Evolutionary conservation across 2,329 filamentous ascomycete genomes (phyloP), one percentile per base, ranked within the genome.

Genomic region (Peltaster fructicola): DNA sequence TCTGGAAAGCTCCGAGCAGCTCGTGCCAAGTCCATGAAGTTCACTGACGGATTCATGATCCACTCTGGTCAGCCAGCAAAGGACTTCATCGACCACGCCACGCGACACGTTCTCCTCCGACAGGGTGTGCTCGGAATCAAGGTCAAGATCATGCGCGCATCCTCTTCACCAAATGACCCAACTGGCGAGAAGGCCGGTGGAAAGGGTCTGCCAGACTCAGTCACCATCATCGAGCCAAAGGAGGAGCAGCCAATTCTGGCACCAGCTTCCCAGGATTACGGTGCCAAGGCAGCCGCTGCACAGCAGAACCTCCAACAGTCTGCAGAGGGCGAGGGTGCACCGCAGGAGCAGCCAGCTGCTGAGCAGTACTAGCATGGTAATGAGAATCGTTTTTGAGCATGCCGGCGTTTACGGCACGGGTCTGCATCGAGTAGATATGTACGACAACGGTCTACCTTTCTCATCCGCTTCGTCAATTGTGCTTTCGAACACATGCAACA

Each of bases 41-140:
- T 98, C 77, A 98, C 88, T 62, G 71, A 98, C 63, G 88, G 88
- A 59, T 98, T 98, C 81, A 98, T 98, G 88, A 98, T 98, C 66
- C 88, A 98, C 80, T 98, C 88, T 53, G 88, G 88, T 65, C 88
- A 98, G 63, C 88, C 88, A 54, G 88, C 85, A 54, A 85, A 90
- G 66, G 88, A 98, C 67, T 98, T 98, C 69, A 98, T 98, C 60
- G 88, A 98, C 71, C 71, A 65, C 52, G 90, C 90, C 48, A 95
- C 88, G 53, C 88, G 88, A 51, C 88, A 98, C 80, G 88, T 98
- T 51, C 82, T 98, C 45, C 84, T 98, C 61, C 80, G 90, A 65
- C 88, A 98, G 71, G 88, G 88, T 79, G 88, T 98, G 44, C 70
- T 98, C 44, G 88, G 88, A 67, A 98, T 98, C 69, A 98, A 98